These are phyloP conservation scores for Asterella californica DNA, from an alignment of 225 moss, liverwort and hornwort genomes.

Conservation along the genomic window DNA sequence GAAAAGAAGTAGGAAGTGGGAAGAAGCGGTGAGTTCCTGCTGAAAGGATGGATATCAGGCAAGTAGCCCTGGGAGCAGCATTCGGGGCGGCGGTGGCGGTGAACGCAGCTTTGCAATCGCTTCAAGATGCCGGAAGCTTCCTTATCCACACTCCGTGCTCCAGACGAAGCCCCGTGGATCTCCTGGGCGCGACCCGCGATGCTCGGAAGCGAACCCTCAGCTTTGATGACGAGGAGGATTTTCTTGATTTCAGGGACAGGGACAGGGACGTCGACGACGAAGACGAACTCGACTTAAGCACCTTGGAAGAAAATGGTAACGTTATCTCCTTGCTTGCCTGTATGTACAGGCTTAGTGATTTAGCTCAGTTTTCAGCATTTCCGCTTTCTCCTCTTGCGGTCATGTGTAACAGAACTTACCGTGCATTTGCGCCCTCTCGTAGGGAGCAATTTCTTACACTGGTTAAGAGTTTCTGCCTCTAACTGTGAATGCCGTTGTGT, in stretches of 20 bases:
- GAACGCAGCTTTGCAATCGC: slow-evolving; percentile 36
- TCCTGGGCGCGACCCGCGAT: not conserved
- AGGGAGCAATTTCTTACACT: not conserved
- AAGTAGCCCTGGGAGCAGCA: slow-evolving; percentile 35
- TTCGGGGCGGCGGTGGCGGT: slow-evolving; percentile 37
- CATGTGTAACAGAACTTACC: not conserved
- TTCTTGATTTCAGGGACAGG: slow-evolving; percentile 2
- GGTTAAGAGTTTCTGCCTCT: too few relatives aligned
- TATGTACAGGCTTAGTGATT: not conserved
- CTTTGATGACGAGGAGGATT: slow-evolving; percentile 11
- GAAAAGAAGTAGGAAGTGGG: not conserved
- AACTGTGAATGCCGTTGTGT: too few relatives aligned
- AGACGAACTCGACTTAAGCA: not conserved
- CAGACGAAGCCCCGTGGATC: not conserved
- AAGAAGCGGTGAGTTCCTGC: not conserved
- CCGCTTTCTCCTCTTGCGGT: not conserved
- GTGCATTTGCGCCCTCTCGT: slow-evolving; percentile 13
- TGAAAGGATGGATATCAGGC: slow-evolving; percentile 27
- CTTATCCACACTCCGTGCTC: slow-evolving; percentile 16
- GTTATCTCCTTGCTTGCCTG: not conserved
- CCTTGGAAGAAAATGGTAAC: slow-evolving; percentile 8
- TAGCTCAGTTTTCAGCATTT: not conserved
- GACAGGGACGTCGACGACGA: slow-evolving; percentile 1
- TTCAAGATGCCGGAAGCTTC: slow-evolving; percentile 36
- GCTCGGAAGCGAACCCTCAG: slow-evolving; percentile 10